A percentile compares a stretch with the other conserved stretches of the same genome.
phyloP scores from a whole-genome alignment of 352 stramenopile species.

The Globisporangium orthogonon region DNA sequence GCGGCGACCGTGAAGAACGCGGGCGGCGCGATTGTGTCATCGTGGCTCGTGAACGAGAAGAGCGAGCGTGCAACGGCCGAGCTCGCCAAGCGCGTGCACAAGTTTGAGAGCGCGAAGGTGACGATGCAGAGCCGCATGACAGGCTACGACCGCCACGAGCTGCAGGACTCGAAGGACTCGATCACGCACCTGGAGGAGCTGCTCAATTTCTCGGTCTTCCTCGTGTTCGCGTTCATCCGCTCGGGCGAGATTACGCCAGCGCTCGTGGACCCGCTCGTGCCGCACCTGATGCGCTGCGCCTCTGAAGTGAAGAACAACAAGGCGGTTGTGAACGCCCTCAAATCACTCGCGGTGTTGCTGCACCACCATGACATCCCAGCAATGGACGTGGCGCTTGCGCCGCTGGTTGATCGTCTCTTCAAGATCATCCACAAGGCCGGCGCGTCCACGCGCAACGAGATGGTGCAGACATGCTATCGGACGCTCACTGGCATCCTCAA shows the following conservation, averaged over 20 bases:
- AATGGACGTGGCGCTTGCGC: slow-evolving; percentile 65
- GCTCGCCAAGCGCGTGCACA: slow-evolving; percentile 52
- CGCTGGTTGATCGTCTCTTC: slow-evolving; percentile 89
- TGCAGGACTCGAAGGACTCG: slow-evolving; percentile 47
- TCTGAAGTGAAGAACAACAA: slow-evolving; percentile 89
- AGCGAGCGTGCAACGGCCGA: slow-evolving; percentile 50
- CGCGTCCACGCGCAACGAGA: slow-evolving; percentile 90
- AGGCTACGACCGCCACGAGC: slow-evolving; percentile 67
- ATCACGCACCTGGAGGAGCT: slow-evolving; percentile 73
- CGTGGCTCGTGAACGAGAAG: slow-evolving; percentile 83
- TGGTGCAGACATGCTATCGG: slow-evolving; percentile 94
- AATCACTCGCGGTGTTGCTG: slow-evolving; percentile 89
- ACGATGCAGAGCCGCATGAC: slow-evolving; percentile 67
- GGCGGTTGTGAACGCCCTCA: slow-evolving; percentile 89
- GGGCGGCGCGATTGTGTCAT: slow-evolving; percentile 28
- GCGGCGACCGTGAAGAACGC: slow-evolving; percentile 9
- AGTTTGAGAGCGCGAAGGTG: slow-evolving; percentile 46
- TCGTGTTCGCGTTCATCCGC: slow-evolving; percentile 67
- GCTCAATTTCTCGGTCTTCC: slow-evolving; percentile 81
- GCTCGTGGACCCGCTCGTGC: slow-evolving; percentile 91
- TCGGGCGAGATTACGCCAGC: slow-evolving; percentile 18
- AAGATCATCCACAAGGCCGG: slow-evolving; percentile 88
- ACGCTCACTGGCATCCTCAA: slow-evolving; percentile 87
- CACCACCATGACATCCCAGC: slow-evolving; percentile 85
- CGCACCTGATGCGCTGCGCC: slow-evolving; percentile 88